Percentiles rank a stretch among this genome's conserved stretches.
Conservation (phyloP, 345 rosid species). For the Pugionium dolabratum region DNA sequence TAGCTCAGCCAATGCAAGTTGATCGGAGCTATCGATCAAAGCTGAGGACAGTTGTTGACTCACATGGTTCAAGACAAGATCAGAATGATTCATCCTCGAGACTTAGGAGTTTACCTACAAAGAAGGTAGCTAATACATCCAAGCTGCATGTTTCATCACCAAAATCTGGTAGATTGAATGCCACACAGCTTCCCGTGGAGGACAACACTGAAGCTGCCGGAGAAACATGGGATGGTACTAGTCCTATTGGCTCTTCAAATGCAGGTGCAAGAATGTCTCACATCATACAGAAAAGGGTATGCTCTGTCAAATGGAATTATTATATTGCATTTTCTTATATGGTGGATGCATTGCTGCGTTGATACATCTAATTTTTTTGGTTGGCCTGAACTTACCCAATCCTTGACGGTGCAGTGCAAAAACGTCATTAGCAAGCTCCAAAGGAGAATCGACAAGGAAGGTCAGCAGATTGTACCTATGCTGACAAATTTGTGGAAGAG, state of each 20-base stretch:
- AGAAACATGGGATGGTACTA: slow-evolving; percentile 70
- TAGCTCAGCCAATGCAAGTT: slow-evolving; percentile 54
- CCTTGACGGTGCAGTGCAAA: slow-evolving; percentile 66
- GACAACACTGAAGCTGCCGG: slow-evolving; percentile 57
- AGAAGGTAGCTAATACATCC: slow-evolving; percentile 65
- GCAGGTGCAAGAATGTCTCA: slow-evolving; percentile 72
- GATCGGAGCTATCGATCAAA: slow-evolving; percentile 69
- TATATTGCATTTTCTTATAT: slow-evolving; percentile 6
- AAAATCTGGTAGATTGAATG: slow-evolving; percentile 66
- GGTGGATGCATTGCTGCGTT: not conserved
- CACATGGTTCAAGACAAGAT: slow-evolving; percentile 59
- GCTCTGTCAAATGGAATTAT: slow-evolving; percentile 20
- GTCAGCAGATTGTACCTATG: slow-evolving; percentile 91
- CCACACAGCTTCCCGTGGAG: slow-evolving; percentile 52
- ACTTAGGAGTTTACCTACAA: slow-evolving; percentile 59
- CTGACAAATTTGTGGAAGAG: slow-evolving; percentile 87
- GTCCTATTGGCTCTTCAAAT: slow-evolving; percentile 54
- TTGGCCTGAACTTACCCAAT: slow-evolving; percentile 2
- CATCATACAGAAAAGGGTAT: slow-evolving; percentile 83
- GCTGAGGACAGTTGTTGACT: slow-evolving; percentile 58
- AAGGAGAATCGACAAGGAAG: slow-evolving; percentile 89
- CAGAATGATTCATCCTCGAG: slow-evolving; percentile 68
- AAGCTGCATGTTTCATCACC: slow-evolving; percentile 69
- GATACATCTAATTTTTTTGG: slow-evolving; percentile 19
- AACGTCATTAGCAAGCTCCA: slow-evolving; percentile 87